A percentile compares a stretch with the other conserved stretches of the same genome.
phyloP scores from a whole-genome alignment of 1,284 basidiomycete species.

The Irpex sp. region DNA sequence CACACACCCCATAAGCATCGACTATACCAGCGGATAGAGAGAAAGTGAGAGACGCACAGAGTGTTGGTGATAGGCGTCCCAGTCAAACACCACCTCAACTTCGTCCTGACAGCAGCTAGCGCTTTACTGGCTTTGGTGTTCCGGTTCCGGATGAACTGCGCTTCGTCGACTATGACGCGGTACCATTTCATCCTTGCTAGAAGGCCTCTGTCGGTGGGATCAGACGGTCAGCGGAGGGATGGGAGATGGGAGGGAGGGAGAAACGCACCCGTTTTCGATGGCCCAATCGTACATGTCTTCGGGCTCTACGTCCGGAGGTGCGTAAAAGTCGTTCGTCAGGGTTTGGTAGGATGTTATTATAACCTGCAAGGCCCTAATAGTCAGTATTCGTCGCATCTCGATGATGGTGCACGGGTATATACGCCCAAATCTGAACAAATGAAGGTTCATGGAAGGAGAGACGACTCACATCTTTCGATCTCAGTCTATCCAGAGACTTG shows the following conservation, averaged over 20 bases:
- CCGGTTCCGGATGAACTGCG: constrained; percentile 67
- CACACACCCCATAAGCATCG: background rate
- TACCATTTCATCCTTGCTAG: constrained; percentile 55
- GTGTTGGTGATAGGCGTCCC: constrained; percentile 72
- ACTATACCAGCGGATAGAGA: background rate
- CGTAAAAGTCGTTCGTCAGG: constrained; percentile 49
- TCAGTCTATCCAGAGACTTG: constrained; percentile 40
- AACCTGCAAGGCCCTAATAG: constrained; percentile 32
- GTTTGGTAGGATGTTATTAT: constrained; percentile 71
- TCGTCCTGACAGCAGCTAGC: constrained; percentile 53
- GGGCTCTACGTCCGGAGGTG: constrained; percentile 41
- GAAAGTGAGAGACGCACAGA: constrained; percentile 35
- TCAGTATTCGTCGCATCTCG: too few relatives aligned
- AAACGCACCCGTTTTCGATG: constrained; percentile 42
- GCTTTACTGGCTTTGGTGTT: constrained; percentile 53
- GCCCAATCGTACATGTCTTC: constrained; percentile 48
- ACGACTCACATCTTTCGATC: constrained; percentile 51
- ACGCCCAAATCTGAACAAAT: background rate
- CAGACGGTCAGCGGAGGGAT: background rate
- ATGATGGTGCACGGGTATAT: too few relatives aligned
- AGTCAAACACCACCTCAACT: constrained; percentile 69
- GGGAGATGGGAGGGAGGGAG: background rate
- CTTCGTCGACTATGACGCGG: constrained; percentile 65
- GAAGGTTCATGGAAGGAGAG: background rate
- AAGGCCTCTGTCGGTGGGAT: constrained; percentile 39